A percentile compares a stretch with the other conserved stretches of the same genome.
Evolutionary conservation across 2,329 filamentous ascomycete species (phyloP).

Genomic region (Colletotrichum acutatum): DNA sequence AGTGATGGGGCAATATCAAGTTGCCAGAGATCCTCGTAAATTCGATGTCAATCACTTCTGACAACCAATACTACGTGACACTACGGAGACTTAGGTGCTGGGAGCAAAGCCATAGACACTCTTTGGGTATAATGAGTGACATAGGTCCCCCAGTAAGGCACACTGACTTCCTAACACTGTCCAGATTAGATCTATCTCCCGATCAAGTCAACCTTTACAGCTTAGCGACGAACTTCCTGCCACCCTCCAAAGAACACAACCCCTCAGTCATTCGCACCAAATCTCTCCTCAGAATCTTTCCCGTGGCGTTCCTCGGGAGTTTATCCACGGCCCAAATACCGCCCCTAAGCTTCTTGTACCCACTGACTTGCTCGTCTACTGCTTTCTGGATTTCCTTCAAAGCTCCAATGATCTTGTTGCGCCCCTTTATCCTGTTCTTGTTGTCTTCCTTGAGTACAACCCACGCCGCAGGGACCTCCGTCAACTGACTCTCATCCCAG

Average conservation of each 20-base stretch:
- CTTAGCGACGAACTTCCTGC: neutral
- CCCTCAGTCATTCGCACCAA: constrained; percentile 45
- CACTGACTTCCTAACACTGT: neutral
- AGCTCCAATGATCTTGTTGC: constrained; percentile 23
- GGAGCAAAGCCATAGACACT: neutral
- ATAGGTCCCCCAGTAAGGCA: neutral
- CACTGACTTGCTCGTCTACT: constrained; percentile 50
- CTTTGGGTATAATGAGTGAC: neutral
- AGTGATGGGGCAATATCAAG: no score
- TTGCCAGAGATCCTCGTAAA: neutral
- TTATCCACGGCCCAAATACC: constrained; percentile 47
- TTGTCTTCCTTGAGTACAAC: constrained; percentile 43
- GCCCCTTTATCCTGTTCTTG: constrained; percentile 33
- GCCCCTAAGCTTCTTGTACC: constrained; percentile 53
- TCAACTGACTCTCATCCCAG: constrained; percentile 51
- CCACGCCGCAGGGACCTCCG: constrained; percentile 52
- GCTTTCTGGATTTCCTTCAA: constrained; percentile 22
- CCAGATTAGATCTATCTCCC: neutral
- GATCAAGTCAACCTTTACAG: constrained; percentile 16
- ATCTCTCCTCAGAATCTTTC: constrained; percentile 49
- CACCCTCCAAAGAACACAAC: constrained; percentile 42
- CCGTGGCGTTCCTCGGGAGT: constrained; percentile 50
- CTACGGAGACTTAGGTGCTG: neutral
- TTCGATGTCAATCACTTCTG: neutral
- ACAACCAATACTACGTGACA: neutral